These are phyloP conservation scores for Candida hungchunana DNA, from an alignment of 805 yeast species.

Conservation along the genomic window DNA sequence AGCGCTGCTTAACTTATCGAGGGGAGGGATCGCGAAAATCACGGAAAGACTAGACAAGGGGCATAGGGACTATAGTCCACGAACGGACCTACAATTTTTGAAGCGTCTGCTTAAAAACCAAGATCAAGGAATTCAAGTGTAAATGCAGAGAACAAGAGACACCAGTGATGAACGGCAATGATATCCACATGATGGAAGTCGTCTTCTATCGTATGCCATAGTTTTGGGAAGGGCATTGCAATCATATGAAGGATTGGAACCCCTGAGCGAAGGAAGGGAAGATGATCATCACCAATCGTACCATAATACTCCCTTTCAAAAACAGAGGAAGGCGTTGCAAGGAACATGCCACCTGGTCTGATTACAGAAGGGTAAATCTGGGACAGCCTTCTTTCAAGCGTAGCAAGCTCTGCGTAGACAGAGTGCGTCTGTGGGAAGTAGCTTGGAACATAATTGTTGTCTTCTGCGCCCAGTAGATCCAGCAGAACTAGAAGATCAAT, in stretches of 20 bases:
- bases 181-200: slow-evolving; percentile 39
- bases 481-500: slow-evolving; percentile 46
- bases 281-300: slow-evolving; percentile 46
- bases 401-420: slow-evolving; percentile 33
- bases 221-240: slow-evolving; percentile 46
- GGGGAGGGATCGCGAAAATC: background rate
- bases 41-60: too few species aligned
- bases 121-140: slow-evolving; percentile 29
- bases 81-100: too few species aligned
- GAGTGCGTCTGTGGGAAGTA: slow-evolving; percentile 39
- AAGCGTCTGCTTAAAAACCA: too few species aligned
- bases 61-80: too few species aligned
- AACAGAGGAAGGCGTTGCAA: slow-evolving; percentile 16
- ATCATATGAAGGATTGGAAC: slow-evolving; percentile 49
- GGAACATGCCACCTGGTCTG: slow-evolving; percentile 2
- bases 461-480: slow-evolving; percentile 44
- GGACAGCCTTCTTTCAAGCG: slow-evolving; percentile 29
- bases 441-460: slow-evolving; percentile 31
- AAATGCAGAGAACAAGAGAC: slow-evolving; percentile 37
- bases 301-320: slow-evolving; percentile 16
- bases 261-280: slow-evolving; percentile 44
- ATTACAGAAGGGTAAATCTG: slow-evolving; percentile 10
- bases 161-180: slow-evolving; percentile 42
- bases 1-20: too few species aligned
- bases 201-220: slow-evolving; percentile 51